Evolutionary conservation across 495 filamentous ascomycete genomes (phyloP).

Genomic region (Penicillium bovifimosum): DNA sequence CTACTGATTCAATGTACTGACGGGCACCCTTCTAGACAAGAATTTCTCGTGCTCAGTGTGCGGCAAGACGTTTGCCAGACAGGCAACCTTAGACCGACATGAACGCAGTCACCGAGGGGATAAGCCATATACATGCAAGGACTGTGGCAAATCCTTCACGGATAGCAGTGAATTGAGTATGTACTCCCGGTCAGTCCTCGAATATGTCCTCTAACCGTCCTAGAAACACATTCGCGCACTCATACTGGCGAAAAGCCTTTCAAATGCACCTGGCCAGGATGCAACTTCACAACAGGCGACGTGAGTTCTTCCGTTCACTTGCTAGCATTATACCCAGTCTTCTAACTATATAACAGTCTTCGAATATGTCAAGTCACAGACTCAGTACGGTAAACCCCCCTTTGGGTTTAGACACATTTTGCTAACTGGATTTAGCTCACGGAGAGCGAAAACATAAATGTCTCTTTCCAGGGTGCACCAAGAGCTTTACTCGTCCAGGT

Average conservation of each 20-base stretch:
- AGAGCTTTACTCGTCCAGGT: constrained; percentile 47
- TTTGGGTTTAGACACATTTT: neutral
- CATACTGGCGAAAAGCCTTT: constrained; percentile 50
- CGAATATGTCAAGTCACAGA: constrained; percentile 47
- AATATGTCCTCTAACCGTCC: constrained; percentile 5
- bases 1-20: neutral
- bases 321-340: neutral
- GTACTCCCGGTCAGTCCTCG: constrained; percentile 2
- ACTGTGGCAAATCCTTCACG: constrained; percentile 43
- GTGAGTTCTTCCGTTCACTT: constrained; percentile 21
- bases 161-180: constrained; percentile 48
- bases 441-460: constrained; percentile 46
- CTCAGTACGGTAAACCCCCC: constrained; percentile 29
- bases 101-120: constrained; percentile 51
- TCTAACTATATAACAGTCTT: constrained; percentile 29
- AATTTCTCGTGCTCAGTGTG: constrained; percentile 44
- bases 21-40: constrained; percentile 29
- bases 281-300: constrained; percentile 44
- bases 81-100: constrained; percentile 44
- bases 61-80: constrained; percentile 43
- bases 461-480: constrained; percentile 36
- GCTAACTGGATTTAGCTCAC: constrained; percentile 30
- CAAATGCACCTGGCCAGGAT: constrained; percentile 45
- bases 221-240: constrained; percentile 48
- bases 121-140: constrained; percentile 43